Evolutionary conservation across 768 basidiomycete genomes (phyloP).

Genomic region (Cystobasidium onofrii): DNA sequence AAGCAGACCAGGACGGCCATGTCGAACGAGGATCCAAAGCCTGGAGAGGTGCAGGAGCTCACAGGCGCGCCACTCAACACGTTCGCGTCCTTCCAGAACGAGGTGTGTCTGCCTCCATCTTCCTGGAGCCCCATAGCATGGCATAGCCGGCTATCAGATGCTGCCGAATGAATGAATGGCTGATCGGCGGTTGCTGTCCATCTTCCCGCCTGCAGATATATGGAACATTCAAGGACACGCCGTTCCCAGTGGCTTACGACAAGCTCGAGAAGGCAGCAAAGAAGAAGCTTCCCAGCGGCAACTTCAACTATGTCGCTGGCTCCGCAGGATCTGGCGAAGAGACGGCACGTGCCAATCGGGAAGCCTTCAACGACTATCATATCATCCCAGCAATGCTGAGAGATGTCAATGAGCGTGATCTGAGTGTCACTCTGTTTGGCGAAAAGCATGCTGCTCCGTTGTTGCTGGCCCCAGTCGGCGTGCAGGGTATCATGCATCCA

Average conservation of each 20-base stretch:
- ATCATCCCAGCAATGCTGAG: slow-evolving; percentile 19
- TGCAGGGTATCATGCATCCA: slow-evolving; percentile 30
- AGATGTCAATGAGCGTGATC: slow-evolving; percentile 5
- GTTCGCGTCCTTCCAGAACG: slow-evolving; percentile 6
- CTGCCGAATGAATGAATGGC: neutral
- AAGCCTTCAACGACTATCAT: slow-evolving; percentile 20
- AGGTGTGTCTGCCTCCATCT: neutral
- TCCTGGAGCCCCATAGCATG: neutral
- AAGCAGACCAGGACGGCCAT: neutral
- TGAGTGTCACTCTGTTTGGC: slow-evolving; percentile 12
- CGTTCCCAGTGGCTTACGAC: slow-evolving; percentile 13
- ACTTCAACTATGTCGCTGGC: slow-evolving; percentile 29
- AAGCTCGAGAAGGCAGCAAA: slow-evolving; percentile 15
- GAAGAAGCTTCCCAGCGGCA: slow-evolving; percentile 27
- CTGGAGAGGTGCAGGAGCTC: slow-evolving; percentile 19
- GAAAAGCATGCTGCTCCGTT: slow-evolving; percentile 23
- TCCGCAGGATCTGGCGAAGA: slow-evolving; percentile 21
- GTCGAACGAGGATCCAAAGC: neutral
- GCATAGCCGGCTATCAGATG: neutral
- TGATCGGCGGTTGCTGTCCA: neutral
- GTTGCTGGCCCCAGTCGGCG: slow-evolving; percentile 24
- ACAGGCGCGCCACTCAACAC: neutral
- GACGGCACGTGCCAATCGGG: slow-evolving; percentile 14
- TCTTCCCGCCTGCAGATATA: slow-evolving; percentile 2
- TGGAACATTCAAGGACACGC: slow-evolving; percentile 24